These are phyloP conservation scores for Colletotrichum sp. DNA, from an alignment of 2,329 filamentous ascomycete genomes.

Conservation along the genomic window DNA sequence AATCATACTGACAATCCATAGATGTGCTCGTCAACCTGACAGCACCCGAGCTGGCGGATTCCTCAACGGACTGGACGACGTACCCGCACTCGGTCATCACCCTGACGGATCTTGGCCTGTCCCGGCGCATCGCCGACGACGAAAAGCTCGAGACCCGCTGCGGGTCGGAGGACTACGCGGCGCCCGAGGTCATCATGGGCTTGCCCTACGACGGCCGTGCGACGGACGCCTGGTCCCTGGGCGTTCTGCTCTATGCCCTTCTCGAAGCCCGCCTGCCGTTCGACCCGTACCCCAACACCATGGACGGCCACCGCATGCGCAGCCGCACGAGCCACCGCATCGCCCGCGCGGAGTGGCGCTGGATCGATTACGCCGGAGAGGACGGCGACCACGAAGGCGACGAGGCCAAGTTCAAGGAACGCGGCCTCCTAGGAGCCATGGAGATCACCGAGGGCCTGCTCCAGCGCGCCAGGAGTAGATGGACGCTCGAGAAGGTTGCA, in stretches of 20 bases:
- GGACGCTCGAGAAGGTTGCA: constrained; percentile 76
- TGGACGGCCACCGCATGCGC: constrained; percentile 76
- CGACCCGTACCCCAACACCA: constrained; percentile 83
- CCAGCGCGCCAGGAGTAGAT: constrained; percentile 81
- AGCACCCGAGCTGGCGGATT: constrained; percentile 67
- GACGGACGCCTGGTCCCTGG: constrained; percentile 94
- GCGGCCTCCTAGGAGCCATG: constrained; percentile 76
- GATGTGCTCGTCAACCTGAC: constrained; percentile 92
- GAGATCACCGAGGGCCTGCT: constrained; percentile 83
- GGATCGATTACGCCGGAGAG: constrained; percentile 83
- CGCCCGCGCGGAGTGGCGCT: constrained; percentile 92
- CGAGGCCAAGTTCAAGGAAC: constrained; percentile 63
- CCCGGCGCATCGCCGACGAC: constrained; percentile 81
- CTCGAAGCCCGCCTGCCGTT: constrained; percentile 94
- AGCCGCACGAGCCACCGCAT: constrained; percentile 93
- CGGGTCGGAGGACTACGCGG: constrained; percentile 96
- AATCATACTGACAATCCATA: constrained; percentile 38
- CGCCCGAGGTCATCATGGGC: constrained; percentile 94
- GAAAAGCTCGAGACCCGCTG: constrained; percentile 93
- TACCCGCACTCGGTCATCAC: constrained; percentile 87
- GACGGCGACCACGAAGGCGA: constrained; percentile 85
- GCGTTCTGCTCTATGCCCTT: constrained; percentile 90
- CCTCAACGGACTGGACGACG: constrained; percentile 70
- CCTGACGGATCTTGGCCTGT: constrained; percentile 90
- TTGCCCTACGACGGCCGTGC: constrained; percentile 92